Evolutionary conservation across 2,329 filamentous ascomycete species (phyloP), one percentile per base, ranked within the genome.

Genomic region (Zarea fungicola): DNA sequence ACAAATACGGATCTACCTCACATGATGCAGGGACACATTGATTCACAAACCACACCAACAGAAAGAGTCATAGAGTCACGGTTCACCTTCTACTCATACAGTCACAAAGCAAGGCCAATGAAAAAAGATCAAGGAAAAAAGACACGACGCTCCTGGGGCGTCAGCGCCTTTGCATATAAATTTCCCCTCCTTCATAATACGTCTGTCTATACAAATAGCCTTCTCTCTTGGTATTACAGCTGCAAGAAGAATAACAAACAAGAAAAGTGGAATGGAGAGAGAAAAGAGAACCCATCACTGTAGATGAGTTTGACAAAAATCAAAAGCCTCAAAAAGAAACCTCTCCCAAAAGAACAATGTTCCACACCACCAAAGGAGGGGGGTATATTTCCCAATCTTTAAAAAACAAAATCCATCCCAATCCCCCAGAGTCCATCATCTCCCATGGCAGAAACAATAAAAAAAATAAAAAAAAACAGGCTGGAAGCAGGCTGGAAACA

Each of bases 381-480:
- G 40, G n/a, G n/a, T n/a, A n/a, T 48, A 48, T 48, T 48, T 48
- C 46, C 46, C 46, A 48, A 36, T 42, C 46, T 48, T 48, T 36
- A 34, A 23, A 21, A 18, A 25, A 25, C 7, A n/a, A 23, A 6
- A 19, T 39, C 34, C 40, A 42, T 46, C 42, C 40, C 50, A 44
- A 55, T n/a, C n/a, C n/a, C n/a, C n/a, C n/a, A n/a, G n/a, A n/a
- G n/a, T n/a, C n/a, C n/a, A n/a, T n/a, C n/a, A n/a, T n/a, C n/a
- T n/a, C n/a, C n/a, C n/a, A n/a, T n/a, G n/a, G n/a, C 52, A 18
- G 31, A 43, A 47, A 54, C 48, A 52, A 42, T 46, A 45, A 50
- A 54, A 53, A 51, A 49, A 34, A 25, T 23, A 48, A 10, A 18
- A 37, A 44, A 28, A 22, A 22, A 21, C 13, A 32, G n/a, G n/a